Evolutionary conservation across 768 basidiomycete species (phyloP).

Genomic region (Auriscalpium microsporum): DNA sequence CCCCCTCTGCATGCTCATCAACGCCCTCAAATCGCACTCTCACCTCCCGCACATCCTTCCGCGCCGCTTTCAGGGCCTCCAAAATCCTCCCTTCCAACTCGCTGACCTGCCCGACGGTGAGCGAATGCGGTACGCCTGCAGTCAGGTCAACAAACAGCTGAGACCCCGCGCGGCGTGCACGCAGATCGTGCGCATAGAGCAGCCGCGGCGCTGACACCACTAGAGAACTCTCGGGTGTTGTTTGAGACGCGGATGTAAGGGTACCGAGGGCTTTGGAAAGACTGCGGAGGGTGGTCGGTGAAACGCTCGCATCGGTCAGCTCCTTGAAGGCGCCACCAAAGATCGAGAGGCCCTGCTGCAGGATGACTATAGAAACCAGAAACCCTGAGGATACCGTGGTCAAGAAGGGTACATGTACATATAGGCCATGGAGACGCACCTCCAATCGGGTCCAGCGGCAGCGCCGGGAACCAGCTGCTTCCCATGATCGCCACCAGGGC

Average conservation of each 20-base stretch:
- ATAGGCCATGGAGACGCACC: conserved; percentile 38
- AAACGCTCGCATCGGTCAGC: conserved; percentile 77
- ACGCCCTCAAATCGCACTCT: conserved; percentile 37
- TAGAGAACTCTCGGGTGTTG: neutral
- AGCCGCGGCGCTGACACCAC: neutral
- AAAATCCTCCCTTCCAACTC: conserved; percentile 56
- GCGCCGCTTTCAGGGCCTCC: conserved; percentile 41
- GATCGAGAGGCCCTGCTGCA: conserved; percentile 66
- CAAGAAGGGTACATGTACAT: neutral
- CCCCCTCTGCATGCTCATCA: too few species aligned
- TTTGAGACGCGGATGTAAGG: conserved; percentile 31
- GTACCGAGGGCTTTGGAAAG: conserved; percentile 53
- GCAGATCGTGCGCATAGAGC: conserved; percentile 46
- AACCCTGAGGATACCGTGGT: conserved; percentile 41
- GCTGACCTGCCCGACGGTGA: conserved; percentile 52
- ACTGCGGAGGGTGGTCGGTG: conserved; percentile 40
- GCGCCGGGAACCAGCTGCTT: conserved; percentile 73
- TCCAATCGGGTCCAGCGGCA: conserved; percentile 90
- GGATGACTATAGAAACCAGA: conserved; percentile 82
- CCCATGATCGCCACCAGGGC: conserved; percentile 91
- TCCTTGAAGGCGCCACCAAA: conserved; percentile 68
- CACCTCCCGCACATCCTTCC: conserved; percentile 68
- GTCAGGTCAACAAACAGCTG: conserved; percentile 77
- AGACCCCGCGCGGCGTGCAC: conserved; percentile 74
- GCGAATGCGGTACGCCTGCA: conserved; percentile 52